These are phyloP conservation scores for Nannizzia gypsea DNA, from an alignment of 2,329 filamentous ascomycete species.

Conservation along the genomic window DNA sequence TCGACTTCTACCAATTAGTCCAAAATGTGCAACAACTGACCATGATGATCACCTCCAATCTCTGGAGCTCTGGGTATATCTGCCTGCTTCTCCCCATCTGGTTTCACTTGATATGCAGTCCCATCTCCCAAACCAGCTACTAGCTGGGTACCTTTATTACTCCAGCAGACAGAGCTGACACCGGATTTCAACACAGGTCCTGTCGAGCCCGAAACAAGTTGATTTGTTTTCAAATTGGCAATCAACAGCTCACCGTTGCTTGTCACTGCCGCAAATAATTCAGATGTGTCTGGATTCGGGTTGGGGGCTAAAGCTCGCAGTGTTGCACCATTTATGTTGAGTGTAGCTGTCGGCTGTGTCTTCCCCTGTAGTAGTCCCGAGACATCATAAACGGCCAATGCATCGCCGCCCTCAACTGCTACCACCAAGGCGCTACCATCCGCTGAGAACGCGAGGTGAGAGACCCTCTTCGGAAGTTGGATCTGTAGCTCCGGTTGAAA, in stretches of 20 bases:
- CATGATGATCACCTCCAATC: constrained; percentile 51
- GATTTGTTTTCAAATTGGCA: constrained; percentile 61
- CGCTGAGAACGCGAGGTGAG: constrained; percentile 82
- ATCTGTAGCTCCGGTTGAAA: constrained; percentile 67
- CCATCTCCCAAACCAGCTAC: constrained; percentile 77
- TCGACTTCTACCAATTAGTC: too few relatives aligned
- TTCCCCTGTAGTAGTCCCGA: constrained; percentile 54
- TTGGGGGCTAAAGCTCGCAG: constrained; percentile 70
- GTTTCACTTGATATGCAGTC: constrained; percentile 69
- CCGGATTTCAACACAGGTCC: constrained; percentile 58
- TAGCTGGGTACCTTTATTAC: constrained; percentile 81
- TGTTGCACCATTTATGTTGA: constrained; percentile 62
- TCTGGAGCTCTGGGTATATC: constrained; percentile 66
- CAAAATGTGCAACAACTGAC: constrained; percentile 37
- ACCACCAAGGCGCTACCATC: constrained; percentile 76
- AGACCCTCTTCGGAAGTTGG: constrained; percentile 61
- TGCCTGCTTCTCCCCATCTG: constrained; percentile 63
- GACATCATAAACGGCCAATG: constrained; percentile 72
- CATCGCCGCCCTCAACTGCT: constrained; percentile 68
- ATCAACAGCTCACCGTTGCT: constrained; percentile 69
- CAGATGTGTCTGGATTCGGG: constrained; percentile 61
- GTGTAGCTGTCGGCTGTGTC: constrained; percentile 58
- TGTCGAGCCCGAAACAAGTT: constrained; percentile 45
- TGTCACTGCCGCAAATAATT: constrained; percentile 67
- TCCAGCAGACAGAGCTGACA: constrained; percentile 83